Percentiles rank a stretch among this genome's conserved stretches.
Conservation (phyloP, 768 basidiomycete genomes). For the Rhizopogon vinicolor region DNA sequence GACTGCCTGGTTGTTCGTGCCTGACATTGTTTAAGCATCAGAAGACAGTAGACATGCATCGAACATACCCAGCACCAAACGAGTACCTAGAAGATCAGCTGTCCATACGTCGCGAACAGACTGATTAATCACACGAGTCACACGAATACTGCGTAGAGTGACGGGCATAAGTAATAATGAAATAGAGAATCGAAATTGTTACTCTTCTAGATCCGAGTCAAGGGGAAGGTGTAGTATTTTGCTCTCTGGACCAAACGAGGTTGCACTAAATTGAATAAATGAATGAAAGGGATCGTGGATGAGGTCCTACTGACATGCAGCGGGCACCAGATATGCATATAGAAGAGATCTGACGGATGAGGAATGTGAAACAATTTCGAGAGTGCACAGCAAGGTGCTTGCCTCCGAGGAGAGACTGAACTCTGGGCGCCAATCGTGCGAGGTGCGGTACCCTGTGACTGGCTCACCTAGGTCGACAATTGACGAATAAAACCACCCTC, state of each 20-base stretch:
- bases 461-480: slow-evolving; percentile 8
- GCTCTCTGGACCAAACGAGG: slow-evolving; percentile 50
- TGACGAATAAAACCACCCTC: slow-evolving; percentile 47
- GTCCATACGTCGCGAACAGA: slow-evolving; percentile 52
- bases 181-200: slow-evolving; percentile 7
- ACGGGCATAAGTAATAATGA: neutral
- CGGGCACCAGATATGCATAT: slow-evolving; percentile 41
- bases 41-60: neutral
- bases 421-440: slow-evolving; percentile 36
- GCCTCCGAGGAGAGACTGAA: slow-evolving; percentile 31
- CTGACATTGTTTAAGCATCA: slow-evolving; percentile 27
- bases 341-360: slow-evolving; percentile 41
- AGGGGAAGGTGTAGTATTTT: slow-evolving; percentile 42
- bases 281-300: neutral
- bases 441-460: slow-evolving; percentile 1
- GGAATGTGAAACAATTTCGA: neutral
- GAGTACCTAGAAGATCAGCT: slow-evolving; percentile 42
- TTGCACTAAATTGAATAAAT: slow-evolving; percentile 36
- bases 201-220: slow-evolving; percentile 38
- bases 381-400: slow-evolving; percentile 4
- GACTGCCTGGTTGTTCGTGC: slow-evolving; percentile 48
- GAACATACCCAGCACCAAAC: slow-evolving; percentile 49
- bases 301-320: slow-evolving; percentile 40
- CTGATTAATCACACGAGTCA: slow-evolving; percentile 30
- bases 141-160: slow-evolving; percentile 7